A percentile compares a stretch with the other conserved stretches of the same genome.
These are phyloP conservation scores for Tephrocybe sp. DNA, from an alignment of 768 basidiomycete genomes.

Conservation along the genomic window DNA sequence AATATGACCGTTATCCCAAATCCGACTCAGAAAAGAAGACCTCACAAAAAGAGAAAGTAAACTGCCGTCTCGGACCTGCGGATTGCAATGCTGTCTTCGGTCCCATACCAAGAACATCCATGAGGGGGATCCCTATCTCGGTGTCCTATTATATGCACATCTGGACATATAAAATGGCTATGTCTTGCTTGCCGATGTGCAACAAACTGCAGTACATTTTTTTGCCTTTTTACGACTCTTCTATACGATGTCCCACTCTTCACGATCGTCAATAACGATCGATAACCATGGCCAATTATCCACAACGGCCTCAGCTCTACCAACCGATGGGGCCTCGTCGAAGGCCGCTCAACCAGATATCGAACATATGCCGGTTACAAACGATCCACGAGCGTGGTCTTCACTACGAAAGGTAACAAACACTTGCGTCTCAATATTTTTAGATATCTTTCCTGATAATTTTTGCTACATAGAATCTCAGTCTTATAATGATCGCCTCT, in stretches of 20 bases:
- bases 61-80: too few relatives aligned
- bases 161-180: slow-evolving; percentile 10
- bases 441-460: neutral
- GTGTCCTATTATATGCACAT: neutral
- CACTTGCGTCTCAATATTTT: neutral
- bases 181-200: neutral
- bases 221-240: neutral
- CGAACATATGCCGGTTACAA: slow-evolving; percentile 49
- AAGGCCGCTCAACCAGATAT: slow-evolving; percentile 31
- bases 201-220: neutral
- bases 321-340: neutral
- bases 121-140: too few relatives aligned
- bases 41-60: too few relatives aligned
- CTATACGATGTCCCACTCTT: slow-evolving; percentile 9
- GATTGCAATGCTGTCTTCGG: too few relatives aligned
- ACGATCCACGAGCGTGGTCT: slow-evolving; percentile 66
- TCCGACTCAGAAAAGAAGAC: too few relatives aligned
- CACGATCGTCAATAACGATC: slow-evolving; percentile 8
- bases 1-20: too few relatives aligned
- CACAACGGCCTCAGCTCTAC: neutral
- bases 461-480: slow-evolving; percentile 31
- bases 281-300: slow-evolving; percentile 4
- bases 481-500: slow-evolving; percentile 43
- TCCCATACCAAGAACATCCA: too few relatives aligned
- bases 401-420: slow-evolving; percentile 48